A percentile compares a stretch with the other conserved stretches of the same genome.
Conservation (phyloP, 2,329 filamentous ascomycete genomes). For the Pseudopithomyces chartarum region DNA sequence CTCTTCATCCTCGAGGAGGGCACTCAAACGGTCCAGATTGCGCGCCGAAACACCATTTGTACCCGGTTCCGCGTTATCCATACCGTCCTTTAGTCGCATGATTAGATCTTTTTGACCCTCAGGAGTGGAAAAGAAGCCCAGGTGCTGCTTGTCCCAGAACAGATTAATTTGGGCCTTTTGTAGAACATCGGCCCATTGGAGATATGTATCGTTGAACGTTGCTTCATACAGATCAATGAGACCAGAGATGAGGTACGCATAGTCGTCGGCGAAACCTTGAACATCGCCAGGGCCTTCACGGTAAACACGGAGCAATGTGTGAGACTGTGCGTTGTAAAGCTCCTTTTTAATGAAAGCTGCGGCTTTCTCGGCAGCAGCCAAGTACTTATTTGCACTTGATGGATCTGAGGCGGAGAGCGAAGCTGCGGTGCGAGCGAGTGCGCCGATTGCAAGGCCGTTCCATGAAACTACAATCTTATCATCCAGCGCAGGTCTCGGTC, state of each 20-base stretch:
- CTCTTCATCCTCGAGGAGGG: slow-evolving; percentile 67
- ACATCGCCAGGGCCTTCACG: slow-evolving; percentile 68
- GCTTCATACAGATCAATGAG: slow-evolving; percentile 83
- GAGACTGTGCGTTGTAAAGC: slow-evolving; percentile 69
- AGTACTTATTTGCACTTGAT: slow-evolving; percentile 64
- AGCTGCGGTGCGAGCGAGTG: slow-evolving; percentile 75
- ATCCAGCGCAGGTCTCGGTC: slow-evolving; percentile 78
- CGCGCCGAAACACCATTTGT: slow-evolving; percentile 85
- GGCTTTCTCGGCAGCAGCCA: slow-evolving; percentile 68
- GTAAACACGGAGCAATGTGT: slow-evolving; percentile 75
- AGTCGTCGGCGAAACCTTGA: slow-evolving; percentile 88
- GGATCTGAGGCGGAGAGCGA: slow-evolving; percentile 67
- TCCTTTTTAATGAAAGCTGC: slow-evolving; percentile 73
- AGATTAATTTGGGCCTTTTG: slow-evolving; percentile 76
- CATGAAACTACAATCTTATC: slow-evolving; percentile 86
- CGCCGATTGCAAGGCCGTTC: slow-evolving; percentile 87
- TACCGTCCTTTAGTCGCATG: slow-evolving; percentile 89
- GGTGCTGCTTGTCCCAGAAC: slow-evolving; percentile 71
- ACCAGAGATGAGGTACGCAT: slow-evolving; percentile 84
- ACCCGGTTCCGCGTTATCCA: slow-evolving; percentile 89
- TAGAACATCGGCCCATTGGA: slow-evolving; percentile 80
- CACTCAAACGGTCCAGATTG: slow-evolving; percentile 82
- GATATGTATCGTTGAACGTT: slow-evolving; percentile 74
- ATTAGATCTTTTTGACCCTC: slow-evolving; percentile 70
- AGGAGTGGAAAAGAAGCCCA: slow-evolving; percentile 75